Evolutionary conservation across 2,329 filamentous ascomycete genomes (phyloP), one percentile per base, ranked within the genome.

Genomic region (Sclerotinia sclerotiorum): DNA sequence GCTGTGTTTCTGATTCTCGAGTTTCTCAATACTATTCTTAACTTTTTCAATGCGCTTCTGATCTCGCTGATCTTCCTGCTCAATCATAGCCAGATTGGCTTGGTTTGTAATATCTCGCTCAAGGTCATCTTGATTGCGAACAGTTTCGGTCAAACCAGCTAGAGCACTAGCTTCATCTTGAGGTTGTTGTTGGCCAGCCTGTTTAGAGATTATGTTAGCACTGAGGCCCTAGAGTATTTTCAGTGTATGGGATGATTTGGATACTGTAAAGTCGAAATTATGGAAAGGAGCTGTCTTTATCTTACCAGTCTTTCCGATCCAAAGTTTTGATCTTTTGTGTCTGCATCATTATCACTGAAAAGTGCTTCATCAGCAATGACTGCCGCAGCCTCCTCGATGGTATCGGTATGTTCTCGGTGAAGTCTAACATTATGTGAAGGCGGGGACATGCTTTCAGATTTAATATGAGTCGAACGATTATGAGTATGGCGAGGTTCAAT

Each of bases 71-170:
- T 90, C 87, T 70, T 90, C 88, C 52, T 84, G 84, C 67, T 88
- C 86, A 56, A 85, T 84, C 67, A 90, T 78, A 0, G 84, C 85
- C 24, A 84, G 80, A 67, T 84, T 88, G 5, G 87, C 88, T 72
- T 90, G 84, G 21, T 83, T 77, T 1, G 86, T 86, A 71, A 98
- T 96, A 76, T 97, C 93, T 70, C 93, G 86, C 79, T 97, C 94
- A 27, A 98, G 81, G 69, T 97, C 94, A 80, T 94, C 90, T 78
- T 98, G 94, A 75, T 97, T 88, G 68, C 92, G 88, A 29, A 95
- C 87, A 69, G 89, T 84, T 64, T 88, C 85, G 5, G 90, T 88
- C 52, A 93, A 80, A 55, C 85, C 85, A 68, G 84, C 82, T 39
- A 93, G 80, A 27, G 74, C 73, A 67, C 69, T 73, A 35, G 76